Evolutionary conservation across 2,329 filamentous ascomycete genomes (phyloP).

Genomic region (Aurifilum marmelostoma): DNA sequence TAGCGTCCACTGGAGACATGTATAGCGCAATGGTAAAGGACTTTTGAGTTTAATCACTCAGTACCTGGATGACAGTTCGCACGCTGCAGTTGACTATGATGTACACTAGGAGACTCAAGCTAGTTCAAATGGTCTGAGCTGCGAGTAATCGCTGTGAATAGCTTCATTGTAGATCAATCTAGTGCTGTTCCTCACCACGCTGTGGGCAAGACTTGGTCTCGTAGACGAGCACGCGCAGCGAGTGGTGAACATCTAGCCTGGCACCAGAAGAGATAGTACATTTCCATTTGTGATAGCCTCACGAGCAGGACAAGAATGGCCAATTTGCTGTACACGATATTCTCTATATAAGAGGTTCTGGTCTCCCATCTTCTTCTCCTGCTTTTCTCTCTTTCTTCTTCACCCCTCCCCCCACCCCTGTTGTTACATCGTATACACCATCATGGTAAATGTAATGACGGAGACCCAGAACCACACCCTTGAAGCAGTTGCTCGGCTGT

Average conservation of each 20-base stretch:
- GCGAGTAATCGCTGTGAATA: neutral
- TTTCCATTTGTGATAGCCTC: neutral
- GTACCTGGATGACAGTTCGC: neutral
- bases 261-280: neutral
- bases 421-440: neutral
- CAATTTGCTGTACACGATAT: neutral
- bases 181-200: neutral
- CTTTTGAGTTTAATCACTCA: neutral
- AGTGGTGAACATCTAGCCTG: neutral
- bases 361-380: neutral
- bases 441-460: neutral
- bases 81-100: neutral
- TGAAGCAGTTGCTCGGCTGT: constrained; percentile 5
- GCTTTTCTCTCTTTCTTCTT: neutral
- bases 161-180: neutral
- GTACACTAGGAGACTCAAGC: neutral
- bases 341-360: neutral
- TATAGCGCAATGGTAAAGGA: neutral
- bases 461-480: neutral
- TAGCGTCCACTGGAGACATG: neutral
- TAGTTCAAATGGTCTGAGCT: neutral
- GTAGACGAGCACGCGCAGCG: neutral
- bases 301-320: neutral
- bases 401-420: neutral
- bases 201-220: neutral